Conservation (phyloP, 257 asterid genomes). For the Petunia axillaris region DNA sequence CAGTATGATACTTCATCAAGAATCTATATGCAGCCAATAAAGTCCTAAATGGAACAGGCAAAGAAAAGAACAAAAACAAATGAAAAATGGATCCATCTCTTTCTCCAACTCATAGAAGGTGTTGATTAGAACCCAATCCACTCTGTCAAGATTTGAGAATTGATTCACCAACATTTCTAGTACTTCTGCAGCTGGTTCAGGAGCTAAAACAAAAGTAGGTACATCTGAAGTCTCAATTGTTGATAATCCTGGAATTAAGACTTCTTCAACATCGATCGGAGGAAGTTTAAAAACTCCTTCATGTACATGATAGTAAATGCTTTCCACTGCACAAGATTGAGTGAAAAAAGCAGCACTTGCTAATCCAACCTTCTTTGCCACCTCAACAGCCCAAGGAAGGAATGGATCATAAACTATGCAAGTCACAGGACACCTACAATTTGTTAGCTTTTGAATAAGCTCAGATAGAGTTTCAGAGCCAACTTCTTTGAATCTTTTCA, state of each 20-base stretch:
- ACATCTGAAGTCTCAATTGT: background rate
- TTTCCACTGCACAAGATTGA: conserved; percentile 24
- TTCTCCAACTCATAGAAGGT: conserved; percentile 25
- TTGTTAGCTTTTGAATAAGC: conserved; percentile 32
- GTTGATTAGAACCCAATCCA: conserved; percentile 41
- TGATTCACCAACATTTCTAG: conserved; percentile 27
- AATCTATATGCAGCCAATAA: no score
- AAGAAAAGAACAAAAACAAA: no score
- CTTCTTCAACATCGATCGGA: background rate
- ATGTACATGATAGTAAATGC: background rate
- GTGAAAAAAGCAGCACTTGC: conserved; percentile 23
- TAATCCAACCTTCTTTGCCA: conserved; percentile 1
- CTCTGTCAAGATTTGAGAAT: conserved; percentile 31
- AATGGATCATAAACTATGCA: background rate
- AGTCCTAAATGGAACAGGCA: no score
- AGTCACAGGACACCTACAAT: conserved; percentile 31
- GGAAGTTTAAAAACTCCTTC: background rate
- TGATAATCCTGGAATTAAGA: background rate
- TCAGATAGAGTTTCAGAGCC: conserved; percentile 38
- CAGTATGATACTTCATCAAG: no score
- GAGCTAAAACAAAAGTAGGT: background rate
- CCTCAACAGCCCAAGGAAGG: no score
- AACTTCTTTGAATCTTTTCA: conserved; percentile 20
- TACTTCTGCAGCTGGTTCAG: background rate
- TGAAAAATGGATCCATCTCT: background rate